A percentile compares a stretch with the other conserved stretches of the same genome.
Conservation (phyloP, 2,329 filamentous ascomycete genomes). For the Aspergillus sp. region DNA sequence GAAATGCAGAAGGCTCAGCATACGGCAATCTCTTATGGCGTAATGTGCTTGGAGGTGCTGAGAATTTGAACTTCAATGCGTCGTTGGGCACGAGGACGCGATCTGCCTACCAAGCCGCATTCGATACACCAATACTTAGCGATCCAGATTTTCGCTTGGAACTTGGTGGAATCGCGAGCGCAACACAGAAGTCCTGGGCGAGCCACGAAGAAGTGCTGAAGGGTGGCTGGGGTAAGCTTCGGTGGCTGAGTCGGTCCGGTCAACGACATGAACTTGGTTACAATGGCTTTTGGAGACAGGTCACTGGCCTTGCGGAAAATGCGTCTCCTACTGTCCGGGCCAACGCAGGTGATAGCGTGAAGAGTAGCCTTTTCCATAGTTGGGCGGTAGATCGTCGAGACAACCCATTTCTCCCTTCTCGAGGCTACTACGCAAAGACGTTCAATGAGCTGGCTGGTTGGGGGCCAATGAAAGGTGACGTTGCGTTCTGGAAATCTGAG, state of each 20-base stretch:
- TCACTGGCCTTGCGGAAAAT: constrained; percentile 72
- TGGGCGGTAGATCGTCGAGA: constrained; percentile 80
- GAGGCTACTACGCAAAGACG: constrained; percentile 77
- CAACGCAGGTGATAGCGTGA: constrained; percentile 88
- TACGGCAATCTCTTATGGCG: constrained; percentile 84
- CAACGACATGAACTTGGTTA: constrained; percentile 78
- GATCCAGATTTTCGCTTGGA: constrained; percentile 80
- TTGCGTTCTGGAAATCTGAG: constrained; percentile 93
- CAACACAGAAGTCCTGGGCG: constrained; percentile 87
- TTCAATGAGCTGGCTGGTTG: constrained; percentile 82
- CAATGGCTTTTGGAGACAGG: constrained; percentile 79
- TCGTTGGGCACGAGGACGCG: constrained; percentile 86
- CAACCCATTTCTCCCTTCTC: constrained; percentile 77
- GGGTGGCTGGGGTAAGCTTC: constrained; percentile 73
- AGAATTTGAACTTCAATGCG: constrained; percentile 83
- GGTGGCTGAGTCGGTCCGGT: constrained; percentile 66
- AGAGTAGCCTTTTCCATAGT: constrained; percentile 79
- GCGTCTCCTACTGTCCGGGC: constrained; percentile 79
- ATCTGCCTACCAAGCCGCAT: constrained; percentile 83
- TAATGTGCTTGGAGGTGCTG: constrained; percentile 92
- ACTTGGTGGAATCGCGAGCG: constrained; percentile 76
- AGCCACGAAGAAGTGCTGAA: constrained; percentile 88
- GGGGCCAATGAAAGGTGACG: constrained; percentile 80
- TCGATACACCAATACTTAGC: constrained; percentile 78
- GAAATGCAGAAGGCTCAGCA: constrained; percentile 89